Base-by-base conservation (phyloP, 1,284 basidiomycete species). In the Peniophora sp. region DNA sequence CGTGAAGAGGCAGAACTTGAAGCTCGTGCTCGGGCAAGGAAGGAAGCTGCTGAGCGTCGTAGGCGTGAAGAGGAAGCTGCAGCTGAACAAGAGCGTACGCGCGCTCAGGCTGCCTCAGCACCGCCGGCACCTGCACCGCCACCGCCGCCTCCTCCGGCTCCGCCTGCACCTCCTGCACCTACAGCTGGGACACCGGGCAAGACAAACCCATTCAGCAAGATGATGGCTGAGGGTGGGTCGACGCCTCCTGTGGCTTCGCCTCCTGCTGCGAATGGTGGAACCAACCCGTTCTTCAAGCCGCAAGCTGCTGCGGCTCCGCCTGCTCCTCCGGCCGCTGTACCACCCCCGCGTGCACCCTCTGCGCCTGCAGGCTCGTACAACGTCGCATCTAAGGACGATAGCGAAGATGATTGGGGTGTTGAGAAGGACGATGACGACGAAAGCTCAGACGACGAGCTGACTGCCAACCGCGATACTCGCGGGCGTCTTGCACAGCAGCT, bases 381-480 rank as follows among this genome's bases (percentile, higher is more conserved):
- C 52, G 83, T 79, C 0, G 85, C 80, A 0, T 22, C 20, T 10
- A 20, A 20, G n/a, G 65, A 66, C 2, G 78, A 80, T 22, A 72
- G 68, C 17, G 80, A 81, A 22, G 85, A 90, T 20, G 92, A 93
- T 53, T 96, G 93, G 93, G 92, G 89, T 52, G 85, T 86, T 16
- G 73, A 81, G 56, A 91, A 95, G 67, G 83, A 84, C 52, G 79
- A 84, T 3, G 77, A 79, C 3, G 78, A 81, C 22, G 83, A 85
- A 56, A 85, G 82, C 58, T 87, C 83, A 56, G 91, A 93, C 53
- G 92, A 94, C 63, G 91, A 93, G 56, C 70, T 85, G 49, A 73
- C 75, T 44, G 70, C 70, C 8, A 83, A 81, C 12, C 76, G 92
- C 27, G 74, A 73, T 51, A 79, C 75, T 17, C 77, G 89, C 6